Conservation (phyloP, 2,329 filamentous ascomycete species). For the Zopfia rhizophila region DNA sequence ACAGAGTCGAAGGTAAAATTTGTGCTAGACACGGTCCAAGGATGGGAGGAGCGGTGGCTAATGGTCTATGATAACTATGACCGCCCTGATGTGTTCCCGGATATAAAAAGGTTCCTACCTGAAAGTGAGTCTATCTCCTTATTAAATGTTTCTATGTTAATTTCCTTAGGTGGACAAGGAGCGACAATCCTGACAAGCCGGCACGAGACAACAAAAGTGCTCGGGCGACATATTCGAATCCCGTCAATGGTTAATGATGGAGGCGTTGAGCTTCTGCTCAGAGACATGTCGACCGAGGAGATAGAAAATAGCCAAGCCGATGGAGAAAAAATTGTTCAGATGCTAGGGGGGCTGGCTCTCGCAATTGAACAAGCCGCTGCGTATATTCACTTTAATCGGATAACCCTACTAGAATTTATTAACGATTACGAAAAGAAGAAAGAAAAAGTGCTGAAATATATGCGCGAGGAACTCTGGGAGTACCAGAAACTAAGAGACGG, state of each 20-base stretch:
- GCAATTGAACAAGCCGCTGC: slow-evolving; percentile 19
- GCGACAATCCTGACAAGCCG: slow-evolving; percentile 15
- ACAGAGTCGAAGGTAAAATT: slow-evolving; percentile 8
- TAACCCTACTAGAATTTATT: slow-evolving; percentile 4
- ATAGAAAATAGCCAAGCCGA: slow-evolving; percentile 3
- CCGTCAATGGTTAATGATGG: slow-evolving; percentile 10
- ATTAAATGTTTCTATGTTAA: slow-evolving; percentile 9
- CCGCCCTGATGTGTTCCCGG: slow-evolving; percentile 2
- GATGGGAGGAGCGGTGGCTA: no score
- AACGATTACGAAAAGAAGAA: slow-evolving; percentile 13
- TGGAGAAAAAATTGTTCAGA: slow-evolving; percentile 12
- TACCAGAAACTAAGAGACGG: slow-evolving; percentile 10
- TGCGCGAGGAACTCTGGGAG: slow-evolving; percentile 11
- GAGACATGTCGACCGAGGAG: slow-evolving; percentile 4
- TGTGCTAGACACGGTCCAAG: slow-evolving; percentile 9
- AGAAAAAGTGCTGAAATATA: slow-evolving; percentile 11
- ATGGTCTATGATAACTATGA: no score
- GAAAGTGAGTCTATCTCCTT: slow-evolving; percentile 6
- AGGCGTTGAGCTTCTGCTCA: slow-evolving; percentile 10
- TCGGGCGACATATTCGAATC: slow-evolving; percentile 9
- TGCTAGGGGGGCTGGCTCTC: slow-evolving; percentile 8
- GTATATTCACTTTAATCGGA: slow-evolving; percentile 11
- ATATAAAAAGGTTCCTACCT: slow-evolving; percentile 12
- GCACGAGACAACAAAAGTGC: slow-evolving; percentile 4
- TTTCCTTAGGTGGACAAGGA: slow-evolving; percentile 6